A percentile compares a stretch with the other conserved stretches of the same genome.
Evolutionary conservation across 1,284 basidiomycete species (phyloP).

Genomic region (Spongiforma sp.): DNA sequence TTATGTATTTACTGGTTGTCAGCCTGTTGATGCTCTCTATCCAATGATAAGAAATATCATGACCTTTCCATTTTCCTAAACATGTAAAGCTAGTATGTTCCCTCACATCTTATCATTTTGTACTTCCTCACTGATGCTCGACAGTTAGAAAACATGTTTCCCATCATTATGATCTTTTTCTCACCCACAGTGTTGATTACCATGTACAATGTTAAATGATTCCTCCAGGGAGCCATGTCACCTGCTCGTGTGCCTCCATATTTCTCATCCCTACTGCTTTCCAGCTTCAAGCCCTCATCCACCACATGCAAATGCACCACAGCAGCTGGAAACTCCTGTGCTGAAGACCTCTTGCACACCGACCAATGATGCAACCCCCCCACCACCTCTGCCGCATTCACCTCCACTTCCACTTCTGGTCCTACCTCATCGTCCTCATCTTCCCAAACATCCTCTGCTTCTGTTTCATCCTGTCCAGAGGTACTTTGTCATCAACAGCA

Average conservation of each 20-base stretch:
- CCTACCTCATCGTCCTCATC: conserved; percentile 3
- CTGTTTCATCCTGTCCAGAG: conserved; percentile 47
- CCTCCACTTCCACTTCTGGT: conserved; percentile 11
- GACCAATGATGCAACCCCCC: conserved; percentile 76
- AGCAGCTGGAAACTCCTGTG: conserved; percentile 73
- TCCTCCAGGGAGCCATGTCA: conserved; percentile 88
- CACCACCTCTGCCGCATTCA: conserved; percentile 41
- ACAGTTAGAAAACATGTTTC: conserved; percentile 68
- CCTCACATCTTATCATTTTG: not conserved
- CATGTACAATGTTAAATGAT: conserved; percentile 96
- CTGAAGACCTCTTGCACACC: conserved; percentile 86
- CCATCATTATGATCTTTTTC: conserved; percentile 97
- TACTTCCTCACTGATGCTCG: not conserved
- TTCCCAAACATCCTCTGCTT: too few species aligned
- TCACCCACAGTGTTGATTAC: conserved; percentile 95
- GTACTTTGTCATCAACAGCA: conserved; percentile 90
- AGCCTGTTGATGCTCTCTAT: too few species aligned
- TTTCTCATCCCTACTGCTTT: not conserved
- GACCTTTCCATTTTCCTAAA: too few species aligned
- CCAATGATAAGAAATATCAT: too few species aligned
- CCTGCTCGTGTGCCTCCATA: too few species aligned
- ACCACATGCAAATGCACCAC: conserved; percentile 71
- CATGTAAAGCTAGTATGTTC: conserved; percentile 64
- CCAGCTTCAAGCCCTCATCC: conserved; percentile 81
- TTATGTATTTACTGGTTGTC: too few species aligned